Evolutionary conservation across 352 stramenopile genomes (phyloP), one percentile per base, ranked within the genome.

Genomic region (Phytophthora tentaculata): DNA sequence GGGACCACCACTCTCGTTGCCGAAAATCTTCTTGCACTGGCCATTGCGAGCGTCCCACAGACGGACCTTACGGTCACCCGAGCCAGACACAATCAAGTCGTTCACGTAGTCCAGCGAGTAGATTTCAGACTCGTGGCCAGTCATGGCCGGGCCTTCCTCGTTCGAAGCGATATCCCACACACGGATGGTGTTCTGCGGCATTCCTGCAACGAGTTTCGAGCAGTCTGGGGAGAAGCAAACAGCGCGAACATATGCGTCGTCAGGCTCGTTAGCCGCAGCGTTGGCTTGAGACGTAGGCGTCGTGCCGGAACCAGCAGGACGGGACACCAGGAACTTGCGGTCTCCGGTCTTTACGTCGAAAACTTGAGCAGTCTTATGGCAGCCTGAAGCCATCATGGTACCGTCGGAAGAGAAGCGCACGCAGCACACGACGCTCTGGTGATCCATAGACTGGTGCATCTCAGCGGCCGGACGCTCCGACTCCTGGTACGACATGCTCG

Each of bases 401-500:
- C 88, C 88, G 37, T 96, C 88, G 29, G 84, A 83, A 26, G 86
- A 94, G 57, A 96, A 94, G 7, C 88, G 86, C 13, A 96, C 88
- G 61, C 88, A 92, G 74, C 88, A 96, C 16, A 96, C 88, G 5
- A 96, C 88, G 69, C 88, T 96, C 59, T 96, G 88, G 70, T 96
- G 88, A 71, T 96, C 86, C 83, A 96, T 91, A n/a, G 86, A 90
- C 62, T 94, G 84, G 52, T 93, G 84, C 81, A 96, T 91, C 67
- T 96, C 88, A 4, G 87, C 86, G 5, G 78, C 82, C 0, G 88
- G 88, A n/a, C 88, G 84, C 64, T 96, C 88, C 47, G 83, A 88
- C 45, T 96, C 88, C 26, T 87, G 77, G 56, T 89, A 92, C 44
- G 80, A 79, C 61, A 86, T 83, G 52, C 80, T 88, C 2, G 76